phyloP scores from a whole-genome alignment of 106 monocot genomes.

The Platanthera zijinensis region DNA sequence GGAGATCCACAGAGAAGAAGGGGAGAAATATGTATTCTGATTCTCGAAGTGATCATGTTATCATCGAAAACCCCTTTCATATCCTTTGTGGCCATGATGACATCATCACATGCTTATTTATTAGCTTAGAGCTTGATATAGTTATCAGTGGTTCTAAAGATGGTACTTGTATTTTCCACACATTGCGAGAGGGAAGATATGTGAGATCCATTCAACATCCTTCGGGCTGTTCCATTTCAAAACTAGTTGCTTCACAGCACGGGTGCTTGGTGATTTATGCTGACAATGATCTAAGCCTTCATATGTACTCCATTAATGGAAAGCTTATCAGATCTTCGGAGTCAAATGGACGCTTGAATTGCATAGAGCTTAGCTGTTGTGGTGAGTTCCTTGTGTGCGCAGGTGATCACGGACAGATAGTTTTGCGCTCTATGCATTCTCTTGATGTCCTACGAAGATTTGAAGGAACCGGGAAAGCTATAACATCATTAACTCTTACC shows the following conservation, averaged over 20 bases:
- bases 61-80: constrained; percentile 63
- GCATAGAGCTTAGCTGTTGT: constrained; percentile 72
- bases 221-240: constrained; percentile 64
- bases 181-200: constrained; percentile 79
- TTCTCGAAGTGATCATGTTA: constrained; percentile 49
- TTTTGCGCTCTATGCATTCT: constrained; percentile 89
- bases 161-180: constrained; percentile 94
- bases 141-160: constrained; percentile 97
- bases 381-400: constrained; percentile 94
- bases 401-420: constrained; percentile 89
- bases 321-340: constrained; percentile 70
- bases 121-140: constrained; percentile 81
- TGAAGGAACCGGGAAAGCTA: constrained; percentile 73
- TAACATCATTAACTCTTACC: constrained; percentile 77
- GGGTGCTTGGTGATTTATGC: constrained; percentile 76
- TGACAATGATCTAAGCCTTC: constrained; percentile 82
- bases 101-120: constrained; percentile 83
- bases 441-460: constrained; percentile 73
- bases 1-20: constrained; percentile 47
- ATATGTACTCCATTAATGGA: constrained; percentile 93
- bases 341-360: constrained; percentile 83
- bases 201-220: constrained; percentile 90
- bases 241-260: constrained; percentile 70
- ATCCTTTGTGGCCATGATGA: constrained; percentile 99
- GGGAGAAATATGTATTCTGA: constrained; percentile 41